Percentiles rank a stretch among this genome's conserved stretches.
Evolutionary conservation across 2,329 filamentous ascomycete species (phyloP).

Genomic region (Dothideomycetes sp.): DNA sequence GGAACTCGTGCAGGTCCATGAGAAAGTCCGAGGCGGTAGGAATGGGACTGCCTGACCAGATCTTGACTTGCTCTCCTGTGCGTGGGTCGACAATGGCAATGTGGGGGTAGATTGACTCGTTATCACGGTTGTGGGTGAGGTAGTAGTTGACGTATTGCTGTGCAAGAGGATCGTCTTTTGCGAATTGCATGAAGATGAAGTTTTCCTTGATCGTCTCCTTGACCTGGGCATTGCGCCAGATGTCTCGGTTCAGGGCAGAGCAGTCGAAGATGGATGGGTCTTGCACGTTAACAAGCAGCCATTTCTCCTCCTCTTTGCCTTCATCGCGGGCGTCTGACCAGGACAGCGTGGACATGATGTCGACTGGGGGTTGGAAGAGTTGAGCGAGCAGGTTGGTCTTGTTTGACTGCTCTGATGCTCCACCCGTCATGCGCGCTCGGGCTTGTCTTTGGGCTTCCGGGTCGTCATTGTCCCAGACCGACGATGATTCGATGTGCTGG

Average conservation of each 20-base stretch:
- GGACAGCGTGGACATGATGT: conserved; percentile 68
- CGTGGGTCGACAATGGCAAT: conserved; percentile 92
- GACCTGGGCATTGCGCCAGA: conserved; percentile 83
- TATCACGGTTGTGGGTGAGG: conserved; percentile 58
- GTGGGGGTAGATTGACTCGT: conserved; percentile 84
- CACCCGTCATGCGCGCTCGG: conserved; percentile 52
- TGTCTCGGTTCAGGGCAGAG: conserved; percentile 83
- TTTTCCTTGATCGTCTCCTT: conserved; percentile 75
- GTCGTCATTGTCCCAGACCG: conserved; percentile 46
- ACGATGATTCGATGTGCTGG: conserved; percentile 33
- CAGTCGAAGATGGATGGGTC: conserved; percentile 90
- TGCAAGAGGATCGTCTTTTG: conserved; percentile 70
- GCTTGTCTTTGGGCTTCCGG: conserved; percentile 39
- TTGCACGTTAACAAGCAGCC: conserved; percentile 92
- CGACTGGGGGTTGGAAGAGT: conserved; percentile 84
- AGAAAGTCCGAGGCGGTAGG: conserved; percentile 70
- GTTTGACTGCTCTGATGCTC: conserved; percentile 51
- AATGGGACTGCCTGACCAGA: conserved; percentile 80
- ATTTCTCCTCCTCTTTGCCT: conserved; percentile 82
- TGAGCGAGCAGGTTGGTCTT: conserved; percentile 77
- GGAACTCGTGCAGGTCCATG: conserved; percentile 84
- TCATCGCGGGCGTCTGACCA: conserved; percentile 78
- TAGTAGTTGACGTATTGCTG: conserved; percentile 84
- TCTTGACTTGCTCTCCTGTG: conserved; percentile 93
- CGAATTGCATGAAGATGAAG: conserved; percentile 92